These are phyloP conservation scores for Rhynchosporium agropyri DNA, from an alignment of 2,329 filamentous ascomycete species.

Conservation along the genomic window DNA sequence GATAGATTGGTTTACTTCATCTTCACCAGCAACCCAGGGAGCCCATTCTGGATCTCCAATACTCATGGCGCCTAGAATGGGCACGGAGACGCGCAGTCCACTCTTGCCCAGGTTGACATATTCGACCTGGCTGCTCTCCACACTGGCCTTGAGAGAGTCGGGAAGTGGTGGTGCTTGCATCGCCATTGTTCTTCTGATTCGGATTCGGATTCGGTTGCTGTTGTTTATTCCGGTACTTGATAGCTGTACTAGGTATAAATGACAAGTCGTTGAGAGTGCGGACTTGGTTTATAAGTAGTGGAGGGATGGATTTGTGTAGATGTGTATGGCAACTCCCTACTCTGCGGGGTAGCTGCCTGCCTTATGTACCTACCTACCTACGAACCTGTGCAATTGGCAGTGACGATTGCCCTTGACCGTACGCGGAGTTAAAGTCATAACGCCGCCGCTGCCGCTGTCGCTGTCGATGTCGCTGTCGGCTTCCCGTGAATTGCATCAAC, in stretches of 20 bases:
- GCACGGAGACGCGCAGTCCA: conserved; percentile 63
- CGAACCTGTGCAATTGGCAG: background rate
- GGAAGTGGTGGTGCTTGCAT: conserved; percentile 15
- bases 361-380: background rate
- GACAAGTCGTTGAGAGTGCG: background rate
- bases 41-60: conserved; percentile 57
- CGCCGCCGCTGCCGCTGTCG: background rate
- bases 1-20: conserved; percentile 45
- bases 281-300: background rate
- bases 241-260: background rate
- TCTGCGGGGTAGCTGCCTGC: background rate
- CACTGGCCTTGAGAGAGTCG: conserved; percentile 29
- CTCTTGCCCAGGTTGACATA: conserved; percentile 60
- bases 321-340: background rate
- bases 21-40: conserved; percentile 61
- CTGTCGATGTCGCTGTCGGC: too few relatives aligned
- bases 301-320: background rate
- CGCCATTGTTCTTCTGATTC: background rate
- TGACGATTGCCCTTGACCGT: background rate
- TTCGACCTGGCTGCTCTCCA: conserved; percentile 49
- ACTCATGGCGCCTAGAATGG: conserved; percentile 67
- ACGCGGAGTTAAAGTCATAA: conserved; percentile 13
- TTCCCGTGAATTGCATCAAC: too few relatives aligned
- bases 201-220: background rate
- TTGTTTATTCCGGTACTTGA: background rate